phyloP scores from a whole-genome alignment of 257 asterid genomes.

The Petunia axillaris region DNA sequence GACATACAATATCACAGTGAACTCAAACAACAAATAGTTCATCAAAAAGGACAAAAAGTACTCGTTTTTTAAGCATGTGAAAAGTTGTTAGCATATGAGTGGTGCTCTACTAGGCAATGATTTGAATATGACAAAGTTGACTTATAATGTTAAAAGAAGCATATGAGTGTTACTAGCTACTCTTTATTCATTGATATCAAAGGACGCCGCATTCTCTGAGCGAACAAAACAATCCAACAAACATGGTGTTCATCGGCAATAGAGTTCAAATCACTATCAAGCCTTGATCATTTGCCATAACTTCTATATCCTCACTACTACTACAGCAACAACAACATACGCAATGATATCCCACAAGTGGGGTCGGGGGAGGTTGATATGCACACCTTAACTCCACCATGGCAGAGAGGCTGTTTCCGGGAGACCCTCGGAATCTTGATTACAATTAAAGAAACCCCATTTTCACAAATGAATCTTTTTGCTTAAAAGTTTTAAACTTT shows the following conservation, averaged over 20 bases:
- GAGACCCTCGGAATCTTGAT: too few species aligned
- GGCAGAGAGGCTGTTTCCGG: too few species aligned
- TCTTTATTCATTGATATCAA: too few species aligned
- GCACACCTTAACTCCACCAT: too few species aligned
- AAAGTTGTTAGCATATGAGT: neutral
- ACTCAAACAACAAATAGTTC: neutral
- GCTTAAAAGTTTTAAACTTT: too few species aligned
- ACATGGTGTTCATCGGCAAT: too few species aligned
- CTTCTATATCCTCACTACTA: neutral
- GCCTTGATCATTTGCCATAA: neutral
- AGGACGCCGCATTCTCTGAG: too few species aligned
- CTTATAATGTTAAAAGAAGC: neutral
- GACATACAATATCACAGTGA: neutral
- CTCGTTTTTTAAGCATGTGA: neutral
- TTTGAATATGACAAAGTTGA: neutral
- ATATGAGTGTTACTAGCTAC: too few species aligned
- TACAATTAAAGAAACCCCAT: neutral
- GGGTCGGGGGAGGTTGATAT: too few species aligned
- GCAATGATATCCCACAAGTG: too few species aligned
- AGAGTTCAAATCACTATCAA: neutral
- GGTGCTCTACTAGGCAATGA: neutral
- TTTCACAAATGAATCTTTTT: neutral
- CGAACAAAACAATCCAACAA: too few species aligned
- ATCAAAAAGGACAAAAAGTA: neutral
- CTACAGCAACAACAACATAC: too few species aligned